Base-by-base conservation (phyloP, 2,329 filamentous ascomycete species). In the Colletotrichum agaves region DNA sequence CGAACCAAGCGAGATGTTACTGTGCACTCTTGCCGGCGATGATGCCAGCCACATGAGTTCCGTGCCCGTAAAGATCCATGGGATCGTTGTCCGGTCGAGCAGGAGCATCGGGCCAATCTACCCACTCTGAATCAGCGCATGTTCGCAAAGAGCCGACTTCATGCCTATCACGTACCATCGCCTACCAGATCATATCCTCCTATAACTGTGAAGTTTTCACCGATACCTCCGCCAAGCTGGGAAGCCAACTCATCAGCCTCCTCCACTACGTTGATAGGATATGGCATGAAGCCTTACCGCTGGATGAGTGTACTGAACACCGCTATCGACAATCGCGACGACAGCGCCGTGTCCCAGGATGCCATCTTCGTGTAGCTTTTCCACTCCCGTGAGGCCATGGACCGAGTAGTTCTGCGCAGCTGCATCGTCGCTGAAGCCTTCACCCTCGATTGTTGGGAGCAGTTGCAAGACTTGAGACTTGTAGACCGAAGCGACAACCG, bases 291-390 rank as follows among this genome's bases (percentile, higher is more conserved):
- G 6, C 11, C 41, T n/a, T 72, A 80, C 78, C 27, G 79, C 77
- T 63, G 74, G 71, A 57, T 82, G 80, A 2, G 74, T 78, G 53
- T 81, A 82, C 60, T 80, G 78, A 23, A 82, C 74, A 1, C 80
- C 80, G 2, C 78, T 80, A 56, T 82, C 80, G 39, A 82, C 75
- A 35, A 82, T 74, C 5, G 79, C 80, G 35, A 82, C 72, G 23
- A 75, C 80, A 5, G 74, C 77, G 2, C 78, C 79, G 53, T 77
- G 77, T 5, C 80, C 80, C 8, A 75, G 73, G 27, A 80, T 76
- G 3, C 80, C 79, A 13, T 71, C 70, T 15, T 73, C 73, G 43
- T 82, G 80, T 5, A 82, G 74, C 64, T 74, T 76, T 41, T 80
- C 75, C 4, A 82, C 79, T 2, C 79, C 79, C 3, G 79, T 82